Conservation (phyloP, 148 eudicot genomes). For the Nepenthes mirabilis region DNA sequence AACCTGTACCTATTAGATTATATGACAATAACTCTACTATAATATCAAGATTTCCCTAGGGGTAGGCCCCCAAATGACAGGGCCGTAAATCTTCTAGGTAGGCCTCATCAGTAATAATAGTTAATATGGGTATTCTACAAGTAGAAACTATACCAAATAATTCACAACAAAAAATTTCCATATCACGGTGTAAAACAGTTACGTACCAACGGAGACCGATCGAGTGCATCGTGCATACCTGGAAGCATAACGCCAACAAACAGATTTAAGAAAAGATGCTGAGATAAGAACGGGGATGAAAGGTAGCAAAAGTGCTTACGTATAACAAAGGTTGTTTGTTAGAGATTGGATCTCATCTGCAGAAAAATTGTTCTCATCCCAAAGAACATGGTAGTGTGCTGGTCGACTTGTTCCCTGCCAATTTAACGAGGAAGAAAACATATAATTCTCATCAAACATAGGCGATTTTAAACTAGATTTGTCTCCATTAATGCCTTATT, state of each 20-base stretch:
- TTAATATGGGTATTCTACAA: not conserved
- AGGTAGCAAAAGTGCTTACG: conserved; percentile 25
- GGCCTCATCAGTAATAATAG: too few species aligned
- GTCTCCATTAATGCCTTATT: too few species aligned
- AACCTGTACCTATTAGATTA: too few species aligned
- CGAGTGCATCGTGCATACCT: conserved; percentile 86
- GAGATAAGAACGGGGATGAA: not conserved
- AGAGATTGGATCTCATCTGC: conserved; percentile 77
- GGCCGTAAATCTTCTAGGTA: too few species aligned
- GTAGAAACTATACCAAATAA: not conserved
- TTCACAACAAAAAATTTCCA: not conserved
- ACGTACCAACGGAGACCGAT: conserved; percentile 67
- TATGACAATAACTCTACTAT: too few species aligned
- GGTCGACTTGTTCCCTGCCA: conserved; percentile 74
- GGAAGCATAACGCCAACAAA: not conserved
- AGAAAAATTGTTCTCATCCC: conserved; percentile 71
- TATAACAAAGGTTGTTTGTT: conserved; percentile 75
- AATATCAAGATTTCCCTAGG: too few species aligned
- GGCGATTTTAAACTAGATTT: too few species aligned
- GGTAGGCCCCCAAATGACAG: too few species aligned
- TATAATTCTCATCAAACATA: too few species aligned
- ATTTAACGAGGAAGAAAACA: not conserved
- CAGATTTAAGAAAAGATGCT: not conserved
- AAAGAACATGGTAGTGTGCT: conserved; percentile 80
- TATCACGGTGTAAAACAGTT: not conserved